These are phyloP conservation scores for Aspergillus panamensis DNA, from an alignment of 495 filamentous ascomycete species.

Conservation along the genomic window DNA sequence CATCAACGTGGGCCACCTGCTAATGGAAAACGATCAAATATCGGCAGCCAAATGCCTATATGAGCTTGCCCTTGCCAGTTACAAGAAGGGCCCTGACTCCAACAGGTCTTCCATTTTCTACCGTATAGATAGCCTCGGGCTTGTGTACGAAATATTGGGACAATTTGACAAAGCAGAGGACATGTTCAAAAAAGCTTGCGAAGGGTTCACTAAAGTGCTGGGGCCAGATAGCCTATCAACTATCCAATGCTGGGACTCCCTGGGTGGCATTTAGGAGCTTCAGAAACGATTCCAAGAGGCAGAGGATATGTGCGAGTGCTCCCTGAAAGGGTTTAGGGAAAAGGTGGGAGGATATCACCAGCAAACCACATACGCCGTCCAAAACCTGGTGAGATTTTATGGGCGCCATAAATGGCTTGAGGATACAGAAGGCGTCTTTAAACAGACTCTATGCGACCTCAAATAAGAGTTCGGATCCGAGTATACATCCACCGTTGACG, in stretches of 20 bases:
- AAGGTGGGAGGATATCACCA: background rate
- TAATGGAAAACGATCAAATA: background rate
- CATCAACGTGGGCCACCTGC: background rate
- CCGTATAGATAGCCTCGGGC: background rate
- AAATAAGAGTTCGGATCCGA: background rate
- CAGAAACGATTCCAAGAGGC: background rate
- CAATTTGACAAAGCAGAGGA: background rate
- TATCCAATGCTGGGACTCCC: background rate
- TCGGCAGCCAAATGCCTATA: background rate
- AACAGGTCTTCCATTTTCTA: background rate
- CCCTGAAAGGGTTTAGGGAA: background rate
- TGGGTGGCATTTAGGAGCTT: background rate
- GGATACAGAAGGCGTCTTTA: background rate
- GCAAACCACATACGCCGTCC: background rate
- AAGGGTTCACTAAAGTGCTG: background rate
- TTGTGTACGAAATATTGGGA: background rate
- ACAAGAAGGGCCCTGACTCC: background rate
- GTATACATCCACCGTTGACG: background rate
- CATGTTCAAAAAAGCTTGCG: background rate
- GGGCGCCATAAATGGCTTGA: background rate
- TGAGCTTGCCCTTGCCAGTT: background rate
- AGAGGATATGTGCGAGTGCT: background rate
- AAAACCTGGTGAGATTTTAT: background rate
- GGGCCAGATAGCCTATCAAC: background rate
- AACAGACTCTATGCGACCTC: background rate